phyloP scores from a whole-genome alignment of 2,329 filamentous ascomycete species.

The Sporothrix brunneoviolacea region DNA sequence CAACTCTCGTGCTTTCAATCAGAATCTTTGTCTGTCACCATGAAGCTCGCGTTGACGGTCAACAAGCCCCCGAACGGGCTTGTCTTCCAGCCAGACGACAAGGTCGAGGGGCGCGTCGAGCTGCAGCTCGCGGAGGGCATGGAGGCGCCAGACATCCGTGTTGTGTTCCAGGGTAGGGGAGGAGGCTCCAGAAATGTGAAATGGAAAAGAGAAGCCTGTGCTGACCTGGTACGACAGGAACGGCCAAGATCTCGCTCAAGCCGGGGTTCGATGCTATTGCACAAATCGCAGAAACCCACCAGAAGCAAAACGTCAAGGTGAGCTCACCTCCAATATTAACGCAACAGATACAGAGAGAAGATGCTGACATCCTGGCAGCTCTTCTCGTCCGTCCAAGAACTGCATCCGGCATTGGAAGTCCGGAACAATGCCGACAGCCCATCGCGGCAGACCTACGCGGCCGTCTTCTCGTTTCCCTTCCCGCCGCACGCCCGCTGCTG shows the following conservation, averaged over 20 bases:
- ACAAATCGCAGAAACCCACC: not conserved
- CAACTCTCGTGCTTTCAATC: no score
- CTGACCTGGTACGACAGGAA: not conserved
- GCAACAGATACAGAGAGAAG: not conserved
- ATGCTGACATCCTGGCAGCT: no score
- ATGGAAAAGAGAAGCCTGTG: no score
- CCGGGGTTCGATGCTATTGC: conserved; percentile 1
- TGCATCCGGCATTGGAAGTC: no score
- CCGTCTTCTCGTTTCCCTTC: not conserved
- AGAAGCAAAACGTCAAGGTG: no score
- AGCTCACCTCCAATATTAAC: no score
- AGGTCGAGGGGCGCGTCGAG: not conserved
- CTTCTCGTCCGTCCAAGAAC: not conserved
- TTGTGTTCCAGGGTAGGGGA: not conserved
- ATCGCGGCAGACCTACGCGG: no score
- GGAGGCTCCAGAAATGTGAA: not conserved
- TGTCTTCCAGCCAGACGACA: not conserved
- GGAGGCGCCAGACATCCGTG: not conserved
- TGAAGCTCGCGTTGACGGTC: conserved; percentile 1
- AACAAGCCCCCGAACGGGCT: not conserved
- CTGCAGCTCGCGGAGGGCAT: not conserved
- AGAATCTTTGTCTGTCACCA: no score
- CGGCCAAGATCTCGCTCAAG: not conserved
- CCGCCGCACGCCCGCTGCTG: not conserved
- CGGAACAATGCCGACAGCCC: no score